Evolutionary conservation across 2,329 filamentous ascomycete species (phyloP), one percentile per base, ranked within the genome.

Genomic region (Aureobasidium vineae): DNA sequence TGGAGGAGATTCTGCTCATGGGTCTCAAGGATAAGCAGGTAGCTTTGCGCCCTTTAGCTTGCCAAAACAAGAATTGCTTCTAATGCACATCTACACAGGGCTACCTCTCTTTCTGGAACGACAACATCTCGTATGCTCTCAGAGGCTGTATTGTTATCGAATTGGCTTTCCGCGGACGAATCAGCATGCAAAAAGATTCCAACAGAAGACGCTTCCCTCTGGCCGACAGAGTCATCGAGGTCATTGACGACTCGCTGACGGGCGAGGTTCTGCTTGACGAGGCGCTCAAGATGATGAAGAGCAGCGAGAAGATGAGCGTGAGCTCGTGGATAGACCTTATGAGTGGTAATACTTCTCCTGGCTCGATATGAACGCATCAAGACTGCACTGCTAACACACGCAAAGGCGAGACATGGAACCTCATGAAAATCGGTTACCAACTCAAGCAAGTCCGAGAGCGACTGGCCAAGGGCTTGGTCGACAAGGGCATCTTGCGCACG

Each of bases 341-440:
- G 92, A 97, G 93, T 79, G 95, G 94, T 97, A 86, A 73, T 84
- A 65, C 23, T 41, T 28, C 41, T 50, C 47, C 31, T 23, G 53
- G 60, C 59, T 68, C 59, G 47, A 60, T 66, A 68, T 53, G 63
- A 40, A 45, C 59, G 33, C 61, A 57, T 15, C 19, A 52, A 43
- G 10, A 11, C 21, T 15, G 8, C 19, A 40, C 21, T 36, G 41
- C 64, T 66, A 21, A 52, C 45, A 60, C 21, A 40, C 38, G 36
- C 49, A 56, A 45, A 98, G 94, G 95, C 77, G 95, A 99, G 80
- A 99, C 95, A 65, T 99, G 95, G 95, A 99, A 99, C 77, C 83
- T 99, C 71, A 98, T 99, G 95, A 99, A 99, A 84, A 99, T 99
- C 74, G 95, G 95, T 77, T 99, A 99, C 80, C 95, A 99, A 83